A percentile compares a stretch with the other conserved stretches of the same genome.
Evolutionary conservation across 129 eudicot genomes (phyloP).

Genomic region (Rutidosis leptorrhynchoides): DNA sequence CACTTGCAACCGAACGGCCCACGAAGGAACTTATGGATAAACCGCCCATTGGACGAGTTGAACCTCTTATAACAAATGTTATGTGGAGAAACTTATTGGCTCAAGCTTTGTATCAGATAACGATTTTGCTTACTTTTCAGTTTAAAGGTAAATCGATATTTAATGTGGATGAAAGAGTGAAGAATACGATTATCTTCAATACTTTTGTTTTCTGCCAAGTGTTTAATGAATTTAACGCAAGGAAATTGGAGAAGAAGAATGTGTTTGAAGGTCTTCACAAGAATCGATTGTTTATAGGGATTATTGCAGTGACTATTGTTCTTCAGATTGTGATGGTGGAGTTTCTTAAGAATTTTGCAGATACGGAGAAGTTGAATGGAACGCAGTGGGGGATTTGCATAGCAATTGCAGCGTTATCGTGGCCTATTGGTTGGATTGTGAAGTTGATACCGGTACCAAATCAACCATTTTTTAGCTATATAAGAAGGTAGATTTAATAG

Average conservation of each 20-base stretch:
- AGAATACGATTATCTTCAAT: conserved; percentile 44
- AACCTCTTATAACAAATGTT: conserved; percentile 42
- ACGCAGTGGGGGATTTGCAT: conserved; percentile 55
- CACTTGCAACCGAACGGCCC: conserved; percentile 52
- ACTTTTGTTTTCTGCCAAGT: conserved; percentile 58
- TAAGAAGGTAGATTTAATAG: neutral
- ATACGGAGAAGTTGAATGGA: conserved; percentile 47
- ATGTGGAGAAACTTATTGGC: conserved; percentile 59
- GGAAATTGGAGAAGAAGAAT: conserved; percentile 25
- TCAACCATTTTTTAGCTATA: conserved; percentile 33
- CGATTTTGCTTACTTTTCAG: conserved; percentile 38
- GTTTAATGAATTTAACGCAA: conserved; percentile 51
- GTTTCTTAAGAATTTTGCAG: conserved; percentile 39
- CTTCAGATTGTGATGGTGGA: conserved; percentile 29
- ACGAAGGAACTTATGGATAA: conserved; percentile 42
- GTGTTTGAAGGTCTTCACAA: conserved; percentile 41
- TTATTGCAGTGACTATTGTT: conserved; percentile 39
- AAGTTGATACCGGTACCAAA: conserved; percentile 48
- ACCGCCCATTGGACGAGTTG: conserved; percentile 11
- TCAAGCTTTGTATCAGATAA: conserved; percentile 44
- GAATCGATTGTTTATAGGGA: conserved; percentile 49
- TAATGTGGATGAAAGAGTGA: conserved; percentile 33
- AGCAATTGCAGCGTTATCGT: conserved; percentile 44
- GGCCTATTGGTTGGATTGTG: conserved; percentile 46
- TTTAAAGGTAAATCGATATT: conserved; percentile 41